A percentile compares a stretch with the other conserved stretches of the same genome.
Conservation (phyloP, 2,329 filamentous ascomycete genomes). For the Hypoxylon sp. region DNA sequence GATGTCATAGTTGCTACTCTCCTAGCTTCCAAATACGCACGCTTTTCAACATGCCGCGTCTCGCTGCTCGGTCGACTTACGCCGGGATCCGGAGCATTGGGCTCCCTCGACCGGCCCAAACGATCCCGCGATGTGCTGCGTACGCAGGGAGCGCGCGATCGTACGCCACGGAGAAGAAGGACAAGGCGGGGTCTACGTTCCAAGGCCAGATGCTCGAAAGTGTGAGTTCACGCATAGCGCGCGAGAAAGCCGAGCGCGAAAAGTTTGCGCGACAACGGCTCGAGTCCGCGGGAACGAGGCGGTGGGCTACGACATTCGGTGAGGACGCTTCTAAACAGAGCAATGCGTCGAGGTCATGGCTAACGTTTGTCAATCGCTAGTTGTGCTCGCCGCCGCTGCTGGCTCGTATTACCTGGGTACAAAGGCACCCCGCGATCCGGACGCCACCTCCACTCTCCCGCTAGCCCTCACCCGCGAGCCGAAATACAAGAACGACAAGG, state of each 20-base stretch:
- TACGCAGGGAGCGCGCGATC: constrained; percentile 38
- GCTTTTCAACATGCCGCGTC: constrained; percentile 47
- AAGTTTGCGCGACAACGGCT: constrained; percentile 62
- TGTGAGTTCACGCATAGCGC: constrained; percentile 67
- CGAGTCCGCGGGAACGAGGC: constrained; percentile 59
- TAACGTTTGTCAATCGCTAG: constrained; percentile 53
- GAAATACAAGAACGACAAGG: constrained; percentile 70
- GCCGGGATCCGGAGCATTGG: constrained; percentile 44
- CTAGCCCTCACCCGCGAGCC: constrained; percentile 67
- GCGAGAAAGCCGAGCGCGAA: constrained; percentile 69
- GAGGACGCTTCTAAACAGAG: constrained; percentile 46
- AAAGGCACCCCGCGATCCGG: constrained; percentile 65
- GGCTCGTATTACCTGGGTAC: constrained; percentile 73
- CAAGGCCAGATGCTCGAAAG: constrained; percentile 73
- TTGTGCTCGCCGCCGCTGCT: constrained; percentile 66
- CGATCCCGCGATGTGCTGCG: constrained; percentile 37
- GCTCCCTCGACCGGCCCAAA: constrained; percentile 32
- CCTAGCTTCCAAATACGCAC: constrained; percentile 1
- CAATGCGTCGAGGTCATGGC: not conserved
- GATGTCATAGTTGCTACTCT: constrained; percentile 25
- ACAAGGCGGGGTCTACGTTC: constrained; percentile 62
- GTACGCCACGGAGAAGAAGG: constrained; percentile 52
- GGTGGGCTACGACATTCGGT: constrained; percentile 70
- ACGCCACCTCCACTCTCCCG: constrained; percentile 72
- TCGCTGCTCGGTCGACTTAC: constrained; percentile 44